Base-by-base conservation (phyloP, 2,329 filamentous ascomycete species). In the Biscogniauxia marginata region DNA sequence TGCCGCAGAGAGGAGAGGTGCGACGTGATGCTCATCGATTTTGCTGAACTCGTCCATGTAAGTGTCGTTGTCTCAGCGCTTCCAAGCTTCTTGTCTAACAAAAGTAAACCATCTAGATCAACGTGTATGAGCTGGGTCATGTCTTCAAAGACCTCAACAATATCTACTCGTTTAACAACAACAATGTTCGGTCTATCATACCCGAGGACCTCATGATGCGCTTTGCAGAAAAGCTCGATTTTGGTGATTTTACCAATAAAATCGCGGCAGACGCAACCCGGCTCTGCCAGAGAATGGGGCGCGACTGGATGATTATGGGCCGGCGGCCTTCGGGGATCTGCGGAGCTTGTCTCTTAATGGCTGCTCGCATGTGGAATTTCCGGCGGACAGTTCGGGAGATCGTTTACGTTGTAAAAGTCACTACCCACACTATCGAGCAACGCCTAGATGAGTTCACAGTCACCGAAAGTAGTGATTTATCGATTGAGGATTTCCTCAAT, bases 301-400 rank as follows among this genome's bases (percentile, higher is more conserved):
- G 91, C 53, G 95, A 99, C 75, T 98, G 95, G 93, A 98, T 99
- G 85, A 88, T 93, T 48, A 91, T 93, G 70, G 95, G 95, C 65
- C 89, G 95, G 67, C 88, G 95, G 44, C 95, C 95, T 16, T 93
- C 93, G 6, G 95, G 95, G 63, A 88, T 98, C 53, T 97, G 93
- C 71, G 95, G 95, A 59, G 95, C 95, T 11, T 96, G 93, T 63
- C 83, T 99, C 49, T 90, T 99, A 59, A 88, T 99, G 71, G 95
- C 95, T 6, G 93, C 95, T 7, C 89, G 95, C 52, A 98, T 98
- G 89, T 96, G 97, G 81, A 98, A 98, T 73, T 99, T 96, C 70
- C 89, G 93, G 46, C 87, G 95, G 18, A 96, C 92, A 0, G 86
- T 96, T 11, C 85, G 92, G 24, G 95, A 99, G 74, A 90, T 99